Evolutionary conservation across 2,329 filamentous ascomycete genomes (phyloP), one percentile per base, ranked within the genome.

Genomic region (Fusarium globosum): DNA sequence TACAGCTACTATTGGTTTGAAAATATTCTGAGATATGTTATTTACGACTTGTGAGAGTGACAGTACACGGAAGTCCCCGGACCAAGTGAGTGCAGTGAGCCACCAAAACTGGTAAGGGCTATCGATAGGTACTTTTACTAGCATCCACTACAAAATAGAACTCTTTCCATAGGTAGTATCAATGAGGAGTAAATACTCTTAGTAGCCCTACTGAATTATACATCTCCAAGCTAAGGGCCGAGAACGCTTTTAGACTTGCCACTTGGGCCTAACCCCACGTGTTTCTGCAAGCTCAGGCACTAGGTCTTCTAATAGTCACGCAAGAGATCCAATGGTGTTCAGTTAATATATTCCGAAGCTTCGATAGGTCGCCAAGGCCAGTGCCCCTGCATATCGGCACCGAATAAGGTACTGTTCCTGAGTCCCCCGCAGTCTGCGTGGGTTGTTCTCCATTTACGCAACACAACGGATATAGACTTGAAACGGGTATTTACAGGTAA

Each of bases 371-470:
- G n/a, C 33, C 13, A 12, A 33, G 28, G 23, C 28, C 51, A 16
- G 13, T 51, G 63, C 65, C 64, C 66, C 65, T 69, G 65, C 64
- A 43, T 68, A 39, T 28, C 36, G 12, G 16, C 15, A 20, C 21
- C 21, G 10, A 46, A 28, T 36, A 52, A 43, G 41, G 21, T 63
- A 21, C 38, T 16, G 43, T 46, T 35, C 46, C 45, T 38, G 26
- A 64, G n/a, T 45, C 26, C 64, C 64, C 64, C 49, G 16, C 56
- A 51, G 38, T 26, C 28, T 26, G n/a, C 4, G 36, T 41, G 35
- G 35, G 45, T 4, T 53, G 36, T n/a, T 55, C 11, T 53, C 35
- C 35, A 28, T 39, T 4, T n/a, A 12, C 51, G 28, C 51, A 23
- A 20, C 11, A 9, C 20, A 7, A 11, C 7, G 14, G 14, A 14